Evolutionary conservation across 345 rosid species (phyloP), one percentile per base, ranked within the genome.

Genomic region (Reutealis trisperma): DNA sequence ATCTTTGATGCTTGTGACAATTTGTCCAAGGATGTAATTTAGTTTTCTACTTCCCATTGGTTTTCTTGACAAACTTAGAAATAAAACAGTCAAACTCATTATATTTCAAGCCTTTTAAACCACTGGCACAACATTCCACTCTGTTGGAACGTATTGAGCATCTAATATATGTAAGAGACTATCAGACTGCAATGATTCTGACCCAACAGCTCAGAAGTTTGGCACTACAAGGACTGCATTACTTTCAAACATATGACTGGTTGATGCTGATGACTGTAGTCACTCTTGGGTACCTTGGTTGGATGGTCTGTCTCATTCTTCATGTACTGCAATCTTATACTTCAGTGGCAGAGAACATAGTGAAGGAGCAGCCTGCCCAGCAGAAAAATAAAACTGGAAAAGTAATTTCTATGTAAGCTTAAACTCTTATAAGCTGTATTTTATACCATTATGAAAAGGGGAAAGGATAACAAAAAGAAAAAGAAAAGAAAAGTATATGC

Each of bases 181-280:
- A 87, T 78, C 87, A 85, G 80, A 85, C 86, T 71, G 98, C 97
- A 57, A 84, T 87, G 95, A 87, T 79, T 84, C 85, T 79, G 70
- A 84, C 91, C 24, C 84, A 90, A 82, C 88, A 88, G 78, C 93
- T 94, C 47, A 94, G 95, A 89, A 84, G 88, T 84, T 85, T 89
- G 89, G 92, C 98, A 19, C 86, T 94, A 58, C 84, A 93, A 62
- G 98, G 98, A 44, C 91, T 94, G 75, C 97, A 93, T 68, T 94
- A 93, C 87, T 94, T 90, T 84, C 98, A 94, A 81, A 94, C 98
- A 10, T 94, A 94, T 76, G 98, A 94, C 77, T 94, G 97, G 97
- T 83, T 93, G 80, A 90, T 90, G 98, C 86, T 94, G 87, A 94
- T 94, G 98, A 87, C 93, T 67, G 83, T 87, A 27, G 85, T 94